Evolutionary conservation across 208 protist genomes (phyloP).

Genomic region (Leishmania aethiopica): DNA sequence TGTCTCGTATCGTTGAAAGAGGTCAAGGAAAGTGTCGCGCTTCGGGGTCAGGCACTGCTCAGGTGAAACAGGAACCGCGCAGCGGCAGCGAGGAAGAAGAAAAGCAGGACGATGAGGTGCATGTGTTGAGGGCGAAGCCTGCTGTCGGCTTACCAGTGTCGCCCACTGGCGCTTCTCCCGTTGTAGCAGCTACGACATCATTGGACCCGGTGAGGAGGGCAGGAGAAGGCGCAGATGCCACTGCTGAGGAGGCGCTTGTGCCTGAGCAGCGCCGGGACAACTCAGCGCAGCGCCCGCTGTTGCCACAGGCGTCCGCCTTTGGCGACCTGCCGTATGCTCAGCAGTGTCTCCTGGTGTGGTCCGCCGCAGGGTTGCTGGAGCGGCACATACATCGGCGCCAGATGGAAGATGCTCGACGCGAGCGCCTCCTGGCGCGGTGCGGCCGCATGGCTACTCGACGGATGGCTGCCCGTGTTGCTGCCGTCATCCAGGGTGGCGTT

Average conservation of each 20-base stretch:
- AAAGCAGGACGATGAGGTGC: background rate
- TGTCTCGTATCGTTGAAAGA: background rate
- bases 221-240: background rate
- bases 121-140: background rate
- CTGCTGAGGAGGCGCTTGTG: background rate
- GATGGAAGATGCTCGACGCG: constrained; percentile 18
- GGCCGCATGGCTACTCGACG: constrained; percentile 45
- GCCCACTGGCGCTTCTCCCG: background rate
- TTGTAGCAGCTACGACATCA: background rate
- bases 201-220: background rate
- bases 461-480: constrained; percentile 39
- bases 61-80: constrained; percentile 6
- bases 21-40: background rate
- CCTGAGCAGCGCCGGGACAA: background rate
- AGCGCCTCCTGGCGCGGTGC: constrained; percentile 20
- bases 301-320: constrained; percentile 19
- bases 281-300: constrained; percentile 1
- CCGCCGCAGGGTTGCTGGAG: constrained; percentile 51
- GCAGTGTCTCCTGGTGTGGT: constrained; percentile 79
- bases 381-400: constrained; percentile 15
- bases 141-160: background rate
- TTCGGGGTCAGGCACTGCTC: background rate
- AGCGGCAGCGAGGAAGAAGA: constrained; percentile 3
- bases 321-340: constrained; percentile 62
- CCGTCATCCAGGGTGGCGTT: constrained; percentile 16